Evolutionary conservation across 192 early-diverging fungal species (phyloP).

Genomic region (Funneliformis geosporum): DNA sequence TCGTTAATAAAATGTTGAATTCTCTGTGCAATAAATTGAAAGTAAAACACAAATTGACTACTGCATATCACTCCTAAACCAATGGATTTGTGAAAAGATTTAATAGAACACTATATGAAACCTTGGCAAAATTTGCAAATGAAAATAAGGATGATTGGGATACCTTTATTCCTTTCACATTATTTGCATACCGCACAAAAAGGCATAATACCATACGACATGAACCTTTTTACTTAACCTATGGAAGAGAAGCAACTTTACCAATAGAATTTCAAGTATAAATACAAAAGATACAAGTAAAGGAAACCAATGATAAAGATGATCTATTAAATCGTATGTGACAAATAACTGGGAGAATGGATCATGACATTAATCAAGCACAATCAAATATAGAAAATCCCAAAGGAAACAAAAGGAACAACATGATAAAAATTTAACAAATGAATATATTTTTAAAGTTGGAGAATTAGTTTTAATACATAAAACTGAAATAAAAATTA

Average conservation of each 20-base stretch:
- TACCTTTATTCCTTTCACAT: background rate
- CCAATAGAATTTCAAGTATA: background rate
- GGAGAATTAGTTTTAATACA: too few relatives aligned
- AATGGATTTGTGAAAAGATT: conserved; percentile 8
- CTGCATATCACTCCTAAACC: conserved; percentile 32
- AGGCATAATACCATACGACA: background rate
- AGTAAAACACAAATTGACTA: conserved; percentile 22
- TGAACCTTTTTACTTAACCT: conserved; percentile 12
- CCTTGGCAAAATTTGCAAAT: background rate
- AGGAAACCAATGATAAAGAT: too few relatives aligned
- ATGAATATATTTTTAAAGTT: too few relatives aligned
- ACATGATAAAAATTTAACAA: too few relatives aligned
- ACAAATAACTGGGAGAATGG: too few relatives aligned
- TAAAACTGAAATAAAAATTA: too few relatives aligned
- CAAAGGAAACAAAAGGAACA: too few relatives aligned
- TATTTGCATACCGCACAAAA: background rate
- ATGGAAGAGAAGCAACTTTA: background rate
- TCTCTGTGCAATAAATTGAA: background rate
- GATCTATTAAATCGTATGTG: too few relatives aligned
- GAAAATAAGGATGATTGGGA: background rate
- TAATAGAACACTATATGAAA: background rate
- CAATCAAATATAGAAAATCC: too few relatives aligned
- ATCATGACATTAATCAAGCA: too few relatives aligned
- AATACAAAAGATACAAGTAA: too few relatives aligned
- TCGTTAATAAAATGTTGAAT: background rate